Evolutionary conservation across 176 grass and related monocot genomes (phyloP).

Genomic region (Eragrostis nindensis): DNA sequence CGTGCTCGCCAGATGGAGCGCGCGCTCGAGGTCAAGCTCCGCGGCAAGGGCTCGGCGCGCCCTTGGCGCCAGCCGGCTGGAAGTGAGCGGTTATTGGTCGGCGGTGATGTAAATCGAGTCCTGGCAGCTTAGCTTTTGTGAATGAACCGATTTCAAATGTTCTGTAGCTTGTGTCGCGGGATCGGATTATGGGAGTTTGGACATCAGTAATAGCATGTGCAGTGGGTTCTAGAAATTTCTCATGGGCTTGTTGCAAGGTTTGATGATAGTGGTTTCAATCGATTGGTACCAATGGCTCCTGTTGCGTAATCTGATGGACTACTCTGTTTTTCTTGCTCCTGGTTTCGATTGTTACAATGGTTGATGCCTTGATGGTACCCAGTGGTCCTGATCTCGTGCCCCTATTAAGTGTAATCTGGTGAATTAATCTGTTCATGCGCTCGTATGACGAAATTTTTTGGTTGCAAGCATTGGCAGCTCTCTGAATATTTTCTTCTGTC

Average conservation of each 20-base stretch:
- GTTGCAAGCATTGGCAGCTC: too few relatives aligned
- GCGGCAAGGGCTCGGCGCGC: constrained; percentile 59
- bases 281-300: too few relatives aligned
- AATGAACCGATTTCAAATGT: neutral
- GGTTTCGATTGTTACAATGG: too few relatives aligned
- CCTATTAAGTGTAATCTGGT: neutral
- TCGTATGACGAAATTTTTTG: too few relatives aligned
- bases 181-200: neutral
- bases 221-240: neutral
- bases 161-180: neutral
- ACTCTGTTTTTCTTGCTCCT: too few relatives aligned
- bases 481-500: too few relatives aligned
- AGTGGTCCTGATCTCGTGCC: neutral
- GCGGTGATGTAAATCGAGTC: neutral
- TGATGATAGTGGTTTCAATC: neutral
- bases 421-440: too few relatives aligned
- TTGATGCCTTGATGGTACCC: too few relatives aligned
- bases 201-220: neutral
- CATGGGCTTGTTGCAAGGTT: neutral
- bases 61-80: constrained; percentile 1
- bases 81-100: constrained; percentile 23
- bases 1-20: constrained; percentile 89
- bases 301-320: too few relatives aligned
- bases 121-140: neutral
- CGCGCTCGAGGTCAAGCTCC: constrained; percentile 79